Conservation (phyloP, 2,329 filamentous ascomycete species). For the Tolypocladium nubicola region DNA sequence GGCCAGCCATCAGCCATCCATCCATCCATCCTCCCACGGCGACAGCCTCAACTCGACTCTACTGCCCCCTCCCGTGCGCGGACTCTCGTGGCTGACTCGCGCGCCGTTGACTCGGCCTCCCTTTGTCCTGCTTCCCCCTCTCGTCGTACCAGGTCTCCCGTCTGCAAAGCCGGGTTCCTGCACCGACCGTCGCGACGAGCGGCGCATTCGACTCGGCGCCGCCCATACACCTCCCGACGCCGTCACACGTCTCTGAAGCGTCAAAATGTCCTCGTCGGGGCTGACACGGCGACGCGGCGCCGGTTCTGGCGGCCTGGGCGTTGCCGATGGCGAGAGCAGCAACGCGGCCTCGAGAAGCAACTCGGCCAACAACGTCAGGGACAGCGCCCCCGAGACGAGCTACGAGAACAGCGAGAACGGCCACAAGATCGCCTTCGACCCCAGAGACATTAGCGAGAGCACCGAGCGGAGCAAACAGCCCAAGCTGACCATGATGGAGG, state of each 20-base stretch:
- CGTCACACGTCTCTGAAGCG: constrained; percentile 9
- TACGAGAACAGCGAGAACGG: constrained; percentile 91
- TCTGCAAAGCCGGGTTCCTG: neutral
- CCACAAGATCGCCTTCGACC: constrained; percentile 97
- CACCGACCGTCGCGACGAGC: neutral
- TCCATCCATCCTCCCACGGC: neutral
- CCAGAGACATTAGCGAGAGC: constrained; percentile 92
- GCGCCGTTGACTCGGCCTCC: neutral
- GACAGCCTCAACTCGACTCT: neutral
- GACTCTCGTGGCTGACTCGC: neutral
- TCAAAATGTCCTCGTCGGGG: constrained; percentile 34
- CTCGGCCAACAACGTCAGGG: constrained; percentile 40
- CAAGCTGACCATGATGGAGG: constrained; percentile 97
- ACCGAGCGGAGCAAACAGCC: constrained; percentile 95
- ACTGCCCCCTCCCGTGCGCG: neutral
- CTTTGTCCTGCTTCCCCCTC: neutral
- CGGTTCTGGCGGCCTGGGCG: constrained; percentile 52
- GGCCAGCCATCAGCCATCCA: neutral
- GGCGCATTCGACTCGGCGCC: neutral
- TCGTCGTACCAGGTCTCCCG: neutral
- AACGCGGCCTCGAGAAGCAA: constrained; percentile 46
- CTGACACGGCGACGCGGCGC: constrained; percentile 59
- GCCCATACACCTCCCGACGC: neutral
- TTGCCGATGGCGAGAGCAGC: constrained; percentile 43
- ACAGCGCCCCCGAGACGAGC: constrained; percentile 60